Evolutionary conservation across 257 asterid genomes (phyloP).

Genomic region (Eucommia ulmoides): DNA sequence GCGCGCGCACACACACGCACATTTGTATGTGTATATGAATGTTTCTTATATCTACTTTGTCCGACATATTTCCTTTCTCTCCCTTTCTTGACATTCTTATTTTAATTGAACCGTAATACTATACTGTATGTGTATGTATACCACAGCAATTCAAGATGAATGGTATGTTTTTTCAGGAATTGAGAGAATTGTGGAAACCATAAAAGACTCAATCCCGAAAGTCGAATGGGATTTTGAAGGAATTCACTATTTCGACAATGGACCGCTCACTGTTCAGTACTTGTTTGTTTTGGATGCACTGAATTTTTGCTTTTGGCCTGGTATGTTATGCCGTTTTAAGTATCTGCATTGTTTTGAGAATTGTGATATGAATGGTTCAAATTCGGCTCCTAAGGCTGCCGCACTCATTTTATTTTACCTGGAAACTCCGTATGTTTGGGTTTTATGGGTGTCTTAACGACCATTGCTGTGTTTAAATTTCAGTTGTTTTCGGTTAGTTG

Average conservation of each 20-base stretch:
- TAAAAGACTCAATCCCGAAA: constrained; percentile 65
- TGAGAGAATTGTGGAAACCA: constrained; percentile 51
- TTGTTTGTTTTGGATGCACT: constrained; percentile 84
- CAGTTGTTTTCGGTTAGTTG: too few relatives aligned
- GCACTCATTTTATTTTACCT: too few relatives aligned
- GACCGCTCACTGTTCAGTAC: constrained; percentile 91
- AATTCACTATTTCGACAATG: constrained; percentile 84
- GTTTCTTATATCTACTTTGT: neutral
- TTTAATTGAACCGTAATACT: neutral
- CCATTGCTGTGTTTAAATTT: too few relatives aligned
- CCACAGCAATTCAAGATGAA: neutral
- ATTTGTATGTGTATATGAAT: neutral
- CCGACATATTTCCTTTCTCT: neutral
- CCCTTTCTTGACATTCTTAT: neutral
- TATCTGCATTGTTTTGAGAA: too few relatives aligned
- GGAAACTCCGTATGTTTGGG: too few relatives aligned
- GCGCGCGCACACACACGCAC: too few relatives aligned
- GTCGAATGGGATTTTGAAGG: constrained; percentile 98
- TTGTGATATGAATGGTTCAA: too few relatives aligned
- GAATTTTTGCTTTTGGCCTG: constrained; percentile 99
- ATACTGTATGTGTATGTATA: constrained; percentile 1
- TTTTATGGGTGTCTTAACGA: too few relatives aligned
- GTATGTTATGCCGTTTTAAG: constrained; percentile 29
- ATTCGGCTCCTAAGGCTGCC: too few relatives aligned
- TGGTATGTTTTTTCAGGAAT: constrained; percentile 33